Conservation (phyloP, 1,284 basidiomycete species). For the Ceratobasidium papillatum region DNA sequence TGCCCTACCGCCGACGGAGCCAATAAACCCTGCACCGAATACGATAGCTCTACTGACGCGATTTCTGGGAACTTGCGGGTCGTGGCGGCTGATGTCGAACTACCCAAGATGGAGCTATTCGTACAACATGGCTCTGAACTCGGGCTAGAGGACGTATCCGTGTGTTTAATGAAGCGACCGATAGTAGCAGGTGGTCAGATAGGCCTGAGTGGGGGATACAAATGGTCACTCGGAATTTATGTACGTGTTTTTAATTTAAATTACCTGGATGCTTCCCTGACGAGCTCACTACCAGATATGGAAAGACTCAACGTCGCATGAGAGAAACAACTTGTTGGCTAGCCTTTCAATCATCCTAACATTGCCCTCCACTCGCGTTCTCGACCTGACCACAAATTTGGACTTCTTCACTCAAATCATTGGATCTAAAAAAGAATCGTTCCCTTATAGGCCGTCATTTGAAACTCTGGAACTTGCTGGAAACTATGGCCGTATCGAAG, state of each 20-base stretch:
- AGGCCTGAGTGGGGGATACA: not conserved
- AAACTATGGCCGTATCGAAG: not conserved
- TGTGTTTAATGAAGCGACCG: slow-evolving; percentile 10
- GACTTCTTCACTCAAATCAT: slow-evolving; percentile 3
- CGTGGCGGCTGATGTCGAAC: not conserved
- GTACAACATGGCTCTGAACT: slow-evolving; percentile 7
- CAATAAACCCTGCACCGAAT: not conserved
- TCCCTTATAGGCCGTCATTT: not conserved
- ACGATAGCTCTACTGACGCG: not conserved
- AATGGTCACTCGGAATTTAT: slow-evolving; percentile 3
- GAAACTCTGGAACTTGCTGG: not conserved
- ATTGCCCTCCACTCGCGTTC: not conserved
- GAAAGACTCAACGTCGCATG: not conserved
- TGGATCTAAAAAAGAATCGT: not conserved
- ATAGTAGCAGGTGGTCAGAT: not conserved
- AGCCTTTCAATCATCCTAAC: not conserved
- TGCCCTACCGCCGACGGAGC: not conserved
- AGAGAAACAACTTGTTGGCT: not conserved
- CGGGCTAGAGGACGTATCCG: not conserved
- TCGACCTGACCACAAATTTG: not conserved
- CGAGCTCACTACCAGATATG: not conserved
- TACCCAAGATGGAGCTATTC: not conserved
- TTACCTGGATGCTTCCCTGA: not conserved
- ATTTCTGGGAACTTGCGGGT: not conserved
- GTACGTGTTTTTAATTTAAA: not conserved